Percentiles rank a stretch among this genome's conserved stretches.
Evolutionary conservation across 345 rosid species (phyloP).

Genomic region (Eucalyptus sideroxylon): DNA sequence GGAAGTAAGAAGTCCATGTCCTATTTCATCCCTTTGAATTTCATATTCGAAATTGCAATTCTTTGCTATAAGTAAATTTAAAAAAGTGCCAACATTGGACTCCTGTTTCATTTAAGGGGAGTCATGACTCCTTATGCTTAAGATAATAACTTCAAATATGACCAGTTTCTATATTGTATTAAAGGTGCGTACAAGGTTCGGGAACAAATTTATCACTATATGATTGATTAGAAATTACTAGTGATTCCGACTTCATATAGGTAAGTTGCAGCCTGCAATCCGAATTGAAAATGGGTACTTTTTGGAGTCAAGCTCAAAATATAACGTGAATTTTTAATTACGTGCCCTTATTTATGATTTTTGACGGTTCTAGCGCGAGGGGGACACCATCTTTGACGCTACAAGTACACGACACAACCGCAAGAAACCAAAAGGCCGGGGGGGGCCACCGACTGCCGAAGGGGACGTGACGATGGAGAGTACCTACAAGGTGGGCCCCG

Average conservation of each 20-base stretch:
- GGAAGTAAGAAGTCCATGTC: too few species aligned
- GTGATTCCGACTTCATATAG: too few species aligned
- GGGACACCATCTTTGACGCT: not conserved
- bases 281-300: too few species aligned
- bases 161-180: too few species aligned
- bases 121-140: fast-evolving
- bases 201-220: fast-evolving
- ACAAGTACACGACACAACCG: not conserved
- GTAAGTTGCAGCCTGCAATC: fast-evolving
- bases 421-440: not conserved
- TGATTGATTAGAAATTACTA: too few species aligned
- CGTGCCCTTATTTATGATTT: not conserved
- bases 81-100: too few species aligned
- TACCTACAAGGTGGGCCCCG: not conserved
- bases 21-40: too few species aligned
- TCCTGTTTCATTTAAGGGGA: fast-evolving
- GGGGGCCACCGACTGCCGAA: not conserved
- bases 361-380: not conserved
- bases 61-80: too few species aligned
- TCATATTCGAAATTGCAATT: too few species aligned
- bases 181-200: fast-evolving
- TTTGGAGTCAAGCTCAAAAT: not conserved
- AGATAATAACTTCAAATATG: too few species aligned
- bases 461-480: not conserved
- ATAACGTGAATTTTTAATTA: not conserved